Base-by-base conservation (phyloP, 2,329 filamentous ascomycete species). In the Penicillium sp. region DNA sequence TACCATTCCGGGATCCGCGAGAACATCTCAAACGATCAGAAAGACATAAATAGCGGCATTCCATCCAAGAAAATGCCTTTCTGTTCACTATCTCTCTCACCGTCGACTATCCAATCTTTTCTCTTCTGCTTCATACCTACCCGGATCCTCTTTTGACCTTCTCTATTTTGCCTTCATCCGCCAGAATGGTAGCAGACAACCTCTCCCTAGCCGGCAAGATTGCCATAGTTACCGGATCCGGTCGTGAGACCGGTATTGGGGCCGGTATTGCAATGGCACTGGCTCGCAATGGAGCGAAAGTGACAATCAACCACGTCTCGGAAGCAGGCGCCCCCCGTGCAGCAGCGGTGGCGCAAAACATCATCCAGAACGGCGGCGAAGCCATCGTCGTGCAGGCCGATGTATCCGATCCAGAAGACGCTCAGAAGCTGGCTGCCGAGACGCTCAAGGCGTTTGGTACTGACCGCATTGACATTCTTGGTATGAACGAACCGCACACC, bases 211-310 rank as follows among this genome's bases (percentile, higher is more conserved):
- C 48, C n/a, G 62, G 60, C 29, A 63, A 64, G 43, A 54, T 59
- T n/a, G 64, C 63, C 33, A 50, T 67, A n/a, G 46, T 66, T 13
- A 66, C 63, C 1, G 63, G 64, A 8, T 64, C 63, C n/a, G 62
- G 61, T 11, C 57, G 58, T 10, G 57, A 63, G 27, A 56, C 51
- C 19, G 64, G 63, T 9, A 63, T 66, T 29, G 64, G 64, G 8
- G 59, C 62, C 7, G 60, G 51, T 13, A 65, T 66, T 32, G 63
- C 61, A 3, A 39, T 40, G 15, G 49, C 56, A 13, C 37, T 64
- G 11, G 59, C 61, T 39, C 54, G 47, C 29, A 59, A 48, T 45
- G 56, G 49, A 33, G 60, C 50, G 29, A 55, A 21, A 47, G 59
- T 46, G 28, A 58, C 35, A 32, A 54, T 43, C 26, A 53, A 61